Percentiles rank a stretch among this genome's conserved stretches.
These are phyloP conservation scores for Albugo laibachii DNA, from an alignment of 352 stramenopile species.

Conservation along the genomic window DNA sequence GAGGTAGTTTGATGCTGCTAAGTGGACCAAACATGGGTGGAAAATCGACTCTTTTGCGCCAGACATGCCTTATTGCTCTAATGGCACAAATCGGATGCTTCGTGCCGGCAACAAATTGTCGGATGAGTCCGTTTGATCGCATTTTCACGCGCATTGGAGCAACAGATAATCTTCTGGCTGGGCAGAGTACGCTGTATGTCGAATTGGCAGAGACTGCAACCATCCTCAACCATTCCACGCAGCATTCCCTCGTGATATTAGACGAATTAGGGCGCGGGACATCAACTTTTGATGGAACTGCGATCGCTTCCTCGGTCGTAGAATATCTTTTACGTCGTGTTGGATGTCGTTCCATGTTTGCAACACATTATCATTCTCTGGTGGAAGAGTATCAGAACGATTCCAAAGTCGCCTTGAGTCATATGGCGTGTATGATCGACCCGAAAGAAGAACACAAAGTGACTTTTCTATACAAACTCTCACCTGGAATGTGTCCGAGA, in stretches of 20 bases:
- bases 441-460: slow-evolving; percentile 82
- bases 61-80: slow-evolving; percentile 95
- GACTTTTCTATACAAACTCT: slow-evolving; percentile 98
- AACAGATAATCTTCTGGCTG: slow-evolving; percentile 93
- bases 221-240: slow-evolving; percentile 90
- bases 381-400: slow-evolving; percentile 60
- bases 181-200: slow-evolving; percentile 99
- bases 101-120: slow-evolving; percentile 87
- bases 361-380: slow-evolving; percentile 97
- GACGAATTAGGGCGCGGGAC: slow-evolving; percentile 98
- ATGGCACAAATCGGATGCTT: slow-evolving; percentile 99
- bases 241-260: slow-evolving; percentile 93
- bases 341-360: slow-evolving; percentile 93
- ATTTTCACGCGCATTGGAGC: slow-evolving; percentile 99
- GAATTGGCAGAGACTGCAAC: slow-evolving; percentile 96
- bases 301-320: slow-evolving; percentile 94
- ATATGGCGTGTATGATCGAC: slow-evolving; percentile 73
- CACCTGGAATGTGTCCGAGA: slow-evolving; percentile 91
- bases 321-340: slow-evolving; percentile 77
- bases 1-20: slow-evolving; percentile 80
- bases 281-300: slow-evolving; percentile 96
- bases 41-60: slow-evolving; percentile 95
- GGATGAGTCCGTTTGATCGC: slow-evolving; percentile 93
- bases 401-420: slow-evolving; percentile 42
- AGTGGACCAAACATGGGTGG: slow-evolving; percentile 97